Percentiles rank a stretch among this genome's conserved stretches.
Evolutionary conservation across 2,329 filamentous ascomycete species (phyloP).

Genomic region (Knoxdaviesia capensis): DNA sequence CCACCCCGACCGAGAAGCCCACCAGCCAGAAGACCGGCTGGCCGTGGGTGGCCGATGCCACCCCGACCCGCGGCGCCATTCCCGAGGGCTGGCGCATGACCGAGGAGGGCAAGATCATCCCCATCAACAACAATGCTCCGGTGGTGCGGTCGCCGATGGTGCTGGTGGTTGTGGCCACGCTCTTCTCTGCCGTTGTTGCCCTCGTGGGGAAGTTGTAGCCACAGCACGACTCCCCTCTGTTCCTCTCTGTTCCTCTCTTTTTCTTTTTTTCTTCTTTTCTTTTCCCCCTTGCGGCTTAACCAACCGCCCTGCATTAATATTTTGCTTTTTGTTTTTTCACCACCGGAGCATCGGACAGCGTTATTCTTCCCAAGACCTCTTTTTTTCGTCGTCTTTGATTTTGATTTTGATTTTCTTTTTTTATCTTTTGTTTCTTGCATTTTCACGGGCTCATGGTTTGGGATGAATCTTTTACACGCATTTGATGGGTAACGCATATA

Average conservation of each 20-base stretch:
- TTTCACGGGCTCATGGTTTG: no score
- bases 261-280: background rate
- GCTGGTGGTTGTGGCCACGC: slow-evolving; percentile 5
- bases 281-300: background rate
- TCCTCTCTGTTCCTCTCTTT: background rate
- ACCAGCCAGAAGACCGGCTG: slow-evolving; percentile 38
- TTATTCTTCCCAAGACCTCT: no score
- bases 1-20: slow-evolving; percentile 29
- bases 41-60: slow-evolving; percentile 44
- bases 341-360: background rate
- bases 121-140: slow-evolving; percentile 39
- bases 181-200: background rate
- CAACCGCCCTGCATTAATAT: background rate
- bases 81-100: slow-evolving; percentile 70
- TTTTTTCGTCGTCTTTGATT: no score
- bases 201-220: slow-evolving; percentile 4
- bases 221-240: background rate
- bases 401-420: no score
- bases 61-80: slow-evolving; percentile 33
- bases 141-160: slow-evolving; percentile 9
- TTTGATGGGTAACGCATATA: background rate
- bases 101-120: slow-evolving; percentile 58
- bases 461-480: background rate
- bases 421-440: no score
- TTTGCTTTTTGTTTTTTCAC: background rate